A percentile compares a stretch with the other conserved stretches of the same genome.
Evolutionary conservation across 352 stramenopile genomes (phyloP).

Genomic region (Pythium dissimile): DNA sequence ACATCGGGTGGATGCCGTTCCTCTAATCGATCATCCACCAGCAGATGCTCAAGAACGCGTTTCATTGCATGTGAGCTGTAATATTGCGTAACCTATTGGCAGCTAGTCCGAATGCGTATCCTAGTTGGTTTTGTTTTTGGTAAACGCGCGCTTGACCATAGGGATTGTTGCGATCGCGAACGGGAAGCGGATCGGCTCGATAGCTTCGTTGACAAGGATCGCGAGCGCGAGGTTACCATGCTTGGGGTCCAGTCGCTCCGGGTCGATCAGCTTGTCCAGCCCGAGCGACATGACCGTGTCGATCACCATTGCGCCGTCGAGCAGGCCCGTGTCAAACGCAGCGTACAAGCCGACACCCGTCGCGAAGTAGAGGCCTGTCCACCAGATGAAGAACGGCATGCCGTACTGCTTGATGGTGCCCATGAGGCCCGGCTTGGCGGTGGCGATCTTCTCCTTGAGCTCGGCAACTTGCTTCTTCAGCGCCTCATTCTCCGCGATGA

Average conservation of each 20-base stretch:
- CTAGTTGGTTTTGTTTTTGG: slow-evolving; percentile 25
- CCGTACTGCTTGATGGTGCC: slow-evolving; percentile 81
- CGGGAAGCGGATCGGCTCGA: slow-evolving; percentile 86
- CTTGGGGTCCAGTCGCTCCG: slow-evolving; percentile 69
- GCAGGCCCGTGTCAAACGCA: slow-evolving; percentile 64
- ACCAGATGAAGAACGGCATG: slow-evolving; percentile 82
- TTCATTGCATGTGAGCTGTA: no score
- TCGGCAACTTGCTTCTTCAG: slow-evolving; percentile 68
- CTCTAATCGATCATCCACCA: no score
- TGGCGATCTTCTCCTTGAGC: slow-evolving; percentile 52
- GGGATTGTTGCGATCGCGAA: slow-evolving; percentile 81
- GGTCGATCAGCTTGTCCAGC: slow-evolving; percentile 75
- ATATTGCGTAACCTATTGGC: no score
- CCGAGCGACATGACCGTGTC: slow-evolving; percentile 82
- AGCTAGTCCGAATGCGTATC: not conserved
- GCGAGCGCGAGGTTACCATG: slow-evolving; percentile 87
- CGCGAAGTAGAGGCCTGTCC: slow-evolving; percentile 70
- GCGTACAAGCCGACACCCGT: slow-evolving; percentile 73
- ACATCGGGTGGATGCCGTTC: slow-evolving; percentile 95
- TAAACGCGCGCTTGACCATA: slow-evolving; percentile 69
- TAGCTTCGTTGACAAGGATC: slow-evolving; percentile 80
- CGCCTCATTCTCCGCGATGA: slow-evolving; percentile 70
- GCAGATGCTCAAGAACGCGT: no score
- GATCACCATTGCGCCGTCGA: slow-evolving; percentile 76
- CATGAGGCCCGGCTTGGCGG: slow-evolving; percentile 70